These are phyloP conservation scores for Xylaria scruposa DNA, from an alignment of 495 filamentous ascomycete genomes.

Conservation along the genomic window DNA sequence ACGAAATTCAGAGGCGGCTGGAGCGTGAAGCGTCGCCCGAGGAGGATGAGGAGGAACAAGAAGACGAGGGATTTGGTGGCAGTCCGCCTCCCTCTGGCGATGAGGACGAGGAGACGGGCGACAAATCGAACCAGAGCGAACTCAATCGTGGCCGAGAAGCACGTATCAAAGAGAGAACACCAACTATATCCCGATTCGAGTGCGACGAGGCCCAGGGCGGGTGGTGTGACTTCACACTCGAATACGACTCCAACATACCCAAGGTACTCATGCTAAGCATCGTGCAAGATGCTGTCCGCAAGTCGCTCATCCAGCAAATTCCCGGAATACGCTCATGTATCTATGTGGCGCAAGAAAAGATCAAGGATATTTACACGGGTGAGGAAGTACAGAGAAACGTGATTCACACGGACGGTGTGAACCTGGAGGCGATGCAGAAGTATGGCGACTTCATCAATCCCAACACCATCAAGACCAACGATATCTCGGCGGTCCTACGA, in stretches of 20 bases:
- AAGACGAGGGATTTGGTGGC: constrained; percentile 64
- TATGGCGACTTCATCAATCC: constrained; percentile 87
- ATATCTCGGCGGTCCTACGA: constrained; percentile 80
- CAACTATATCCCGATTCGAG: constrained; percentile 73
- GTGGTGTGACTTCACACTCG: constrained; percentile 80
- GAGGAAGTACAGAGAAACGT: constrained; percentile 60
- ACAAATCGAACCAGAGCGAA: constrained; percentile 44
- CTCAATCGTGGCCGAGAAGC: constrained; percentile 61
- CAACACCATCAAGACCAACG: constrained; percentile 88
- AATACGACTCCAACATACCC: constrained; percentile 80
- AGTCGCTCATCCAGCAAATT: constrained; percentile 87
- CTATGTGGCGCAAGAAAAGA: constrained; percentile 68
- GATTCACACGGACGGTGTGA: constrained; percentile 81
- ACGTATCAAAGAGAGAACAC: constrained; percentile 68
- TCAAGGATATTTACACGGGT: constrained; percentile 56
- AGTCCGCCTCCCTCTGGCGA: constrained; percentile 56
- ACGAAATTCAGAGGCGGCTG: constrained; percentile 67
- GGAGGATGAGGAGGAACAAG: constrained; percentile 57
- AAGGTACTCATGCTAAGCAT: constrained; percentile 93
- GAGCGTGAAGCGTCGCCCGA: constrained; percentile 60
- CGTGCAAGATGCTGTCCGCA: constrained; percentile 76
- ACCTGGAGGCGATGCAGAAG: constrained; percentile 87
- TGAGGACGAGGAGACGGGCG: constrained; percentile 49
- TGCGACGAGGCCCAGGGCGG: constrained; percentile 78
- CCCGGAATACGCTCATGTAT: constrained; percentile 73